Base-by-base conservation (phyloP, 768 basidiomycete genomes). In the Pisolithus albus region DNA sequence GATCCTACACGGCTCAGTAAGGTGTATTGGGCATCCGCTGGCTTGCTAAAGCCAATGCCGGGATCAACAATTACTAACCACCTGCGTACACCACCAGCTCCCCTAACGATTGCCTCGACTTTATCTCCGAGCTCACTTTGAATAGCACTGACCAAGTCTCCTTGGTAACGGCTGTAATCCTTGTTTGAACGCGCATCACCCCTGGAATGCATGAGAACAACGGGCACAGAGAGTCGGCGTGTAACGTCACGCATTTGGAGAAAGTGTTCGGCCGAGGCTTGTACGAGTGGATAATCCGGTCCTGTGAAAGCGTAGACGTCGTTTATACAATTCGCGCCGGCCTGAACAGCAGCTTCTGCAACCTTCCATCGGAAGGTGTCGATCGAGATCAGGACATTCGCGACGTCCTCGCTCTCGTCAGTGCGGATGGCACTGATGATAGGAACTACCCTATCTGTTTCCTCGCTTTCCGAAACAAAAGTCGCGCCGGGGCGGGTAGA, bases 1-100 rank as follows among this genome's bases (percentile, higher is more conserved):
- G 54, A 64, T 18, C 62, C 75, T 47, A 72, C 72, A 34, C 76
- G 58, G 9, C 83, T 75, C 46, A 98, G 64, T 10, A 95, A 60
- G 54, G 76, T 73, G 32, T 92, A 56, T 66, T 95, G 94, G 5
- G 78, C 90, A 26, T 83, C 76, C 2, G 83, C 64, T 0, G 82
- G 79, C 68, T 97, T 97, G 67, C 93, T 95, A 66, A 97, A 99
- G 32, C 96, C 95, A 48, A 98, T 72, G 0, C 95, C 95, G 3
- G 95, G 91, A 70, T 97, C 96, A 23, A 86, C 77, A 48, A 97
- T 77, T 55, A 97, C 81, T 53, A 89, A 77, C 95, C 95, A 98
- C 47, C 88, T 71, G 51, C 89, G 75, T 9, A 98, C 68, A 0
- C 92, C 90, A 1, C 83, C 83, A 46, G 67, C 73, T 0, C 85